phyloP scores from a whole-genome alignment of 2,329 filamentous ascomycete genomes.

The Alternaria infectoria region DNA sequence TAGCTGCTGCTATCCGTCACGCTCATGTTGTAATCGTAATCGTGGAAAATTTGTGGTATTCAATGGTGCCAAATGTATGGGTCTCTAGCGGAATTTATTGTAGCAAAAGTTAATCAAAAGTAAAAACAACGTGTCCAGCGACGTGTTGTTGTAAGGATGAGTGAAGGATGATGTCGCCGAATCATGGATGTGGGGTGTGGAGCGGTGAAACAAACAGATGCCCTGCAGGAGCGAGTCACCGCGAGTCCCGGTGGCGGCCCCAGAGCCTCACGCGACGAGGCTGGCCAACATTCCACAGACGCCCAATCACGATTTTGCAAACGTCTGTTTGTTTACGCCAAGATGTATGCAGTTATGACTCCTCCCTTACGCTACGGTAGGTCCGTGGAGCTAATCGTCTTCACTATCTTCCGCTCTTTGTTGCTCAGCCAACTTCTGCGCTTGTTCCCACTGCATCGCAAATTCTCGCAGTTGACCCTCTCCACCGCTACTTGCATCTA shows the following conservation, averaged over 20 bases:
- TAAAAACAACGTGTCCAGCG: background rate
- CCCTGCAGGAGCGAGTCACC: conserved; percentile 19
- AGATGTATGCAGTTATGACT: conserved; percentile 3
- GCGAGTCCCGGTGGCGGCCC: conserved; percentile 19
- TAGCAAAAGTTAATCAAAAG: background rate
- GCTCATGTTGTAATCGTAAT: background rate
- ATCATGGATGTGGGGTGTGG: conserved; percentile 16
- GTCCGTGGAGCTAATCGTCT: conserved; percentile 31
- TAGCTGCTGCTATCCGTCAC: conserved; percentile 3
- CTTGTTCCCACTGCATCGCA: conserved; percentile 57
- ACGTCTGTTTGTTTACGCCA: conserved; percentile 13
- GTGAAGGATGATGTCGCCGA: conserved; percentile 8
- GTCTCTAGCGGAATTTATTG: conserved; percentile 4
- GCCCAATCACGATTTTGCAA: conserved; percentile 13
- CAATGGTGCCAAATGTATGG: background rate
- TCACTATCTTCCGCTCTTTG: conserved; percentile 49
- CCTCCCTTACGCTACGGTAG: background rate
- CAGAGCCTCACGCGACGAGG: conserved; percentile 20
- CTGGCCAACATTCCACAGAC: conserved; percentile 2
- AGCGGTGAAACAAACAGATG: conserved; percentile 21
- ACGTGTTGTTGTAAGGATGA: conserved; percentile 11
- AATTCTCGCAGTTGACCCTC: conserved; percentile 78
- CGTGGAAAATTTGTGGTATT: background rate
- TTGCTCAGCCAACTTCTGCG: conserved; percentile 50
- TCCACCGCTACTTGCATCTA: conserved; percentile 66